phyloP scores from a whole-genome alignment of 2,329 filamentous ascomycete genomes.

The Exophiala lecanii-corni region DNA sequence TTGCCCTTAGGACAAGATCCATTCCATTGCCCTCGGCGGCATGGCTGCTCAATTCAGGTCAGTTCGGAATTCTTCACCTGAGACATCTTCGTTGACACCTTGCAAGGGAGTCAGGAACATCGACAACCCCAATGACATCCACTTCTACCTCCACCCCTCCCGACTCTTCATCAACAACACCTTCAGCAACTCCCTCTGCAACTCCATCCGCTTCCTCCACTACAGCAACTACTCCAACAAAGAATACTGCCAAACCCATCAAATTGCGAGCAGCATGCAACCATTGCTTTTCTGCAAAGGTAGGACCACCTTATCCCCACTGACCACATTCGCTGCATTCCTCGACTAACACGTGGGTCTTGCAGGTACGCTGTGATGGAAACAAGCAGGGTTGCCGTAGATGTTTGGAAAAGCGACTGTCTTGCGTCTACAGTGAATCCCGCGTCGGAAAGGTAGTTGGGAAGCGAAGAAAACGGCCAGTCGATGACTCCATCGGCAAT shows the following conservation, averaged over 20 bases:
- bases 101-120: conserved; percentile 15
- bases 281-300: conserved; percentile 27
- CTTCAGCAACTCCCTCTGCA: no score
- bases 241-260: conserved; percentile 21
- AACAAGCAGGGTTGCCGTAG: conserved; percentile 26
- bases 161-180: background rate
- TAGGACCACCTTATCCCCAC: conserved; percentile 1
- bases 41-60: conserved; percentile 16
- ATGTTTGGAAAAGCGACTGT: conserved; percentile 25
- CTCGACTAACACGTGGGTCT: conserved; percentile 1
- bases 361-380: conserved; percentile 27
- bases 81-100: conserved; percentile 18
- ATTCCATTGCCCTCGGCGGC: background rate
- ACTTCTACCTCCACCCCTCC: conserved; percentile 3
- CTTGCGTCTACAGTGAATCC: conserved; percentile 27
- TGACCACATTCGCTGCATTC: background rate
- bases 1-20: no score
- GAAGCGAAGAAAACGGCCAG: conserved; percentile 26
- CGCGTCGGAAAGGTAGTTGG: conserved; percentile 27
- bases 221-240: conserved; percentile 10
- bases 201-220: conserved; percentile 5
- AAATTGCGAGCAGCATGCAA: conserved; percentile 27
- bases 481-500: conserved; percentile 20
- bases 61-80: conserved; percentile 14
- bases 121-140: conserved; percentile 8